Percentiles rank a stretch among this genome's conserved stretches.
These are phyloP conservation scores for Phytophthora melonis DNA, from an alignment of 352 stramenopile species.

Conservation along the genomic window DNA sequence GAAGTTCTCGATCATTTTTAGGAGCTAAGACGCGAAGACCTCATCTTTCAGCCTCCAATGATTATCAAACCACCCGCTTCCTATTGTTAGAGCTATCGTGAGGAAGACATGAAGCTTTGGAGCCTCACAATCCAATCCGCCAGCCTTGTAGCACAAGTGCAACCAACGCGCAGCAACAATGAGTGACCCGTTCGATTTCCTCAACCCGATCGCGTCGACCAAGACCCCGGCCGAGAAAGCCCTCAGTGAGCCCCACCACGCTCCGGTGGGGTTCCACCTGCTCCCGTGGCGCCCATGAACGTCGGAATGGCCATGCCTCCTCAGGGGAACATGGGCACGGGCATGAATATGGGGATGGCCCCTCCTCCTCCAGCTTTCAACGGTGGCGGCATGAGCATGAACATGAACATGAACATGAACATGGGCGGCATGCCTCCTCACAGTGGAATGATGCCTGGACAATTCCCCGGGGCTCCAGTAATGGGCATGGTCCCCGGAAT, in stretches of 20 bases:
- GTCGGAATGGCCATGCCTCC: slow-evolving; percentile 33
- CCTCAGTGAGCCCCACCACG: slow-evolving; percentile 32
- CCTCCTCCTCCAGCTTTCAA: slow-evolving; percentile 15
- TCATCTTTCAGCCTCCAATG: not conserved
- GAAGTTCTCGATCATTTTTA: not conserved
- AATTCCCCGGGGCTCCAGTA: slow-evolving; percentile 30
- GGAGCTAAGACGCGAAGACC: slow-evolving; percentile 25
- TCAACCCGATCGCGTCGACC: slow-evolving; percentile 79
- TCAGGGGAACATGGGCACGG: slow-evolving; percentile 40
- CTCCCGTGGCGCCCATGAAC: slow-evolving; percentile 37
- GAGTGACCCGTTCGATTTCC: slow-evolving; percentile 80
- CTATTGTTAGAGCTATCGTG: slow-evolving; percentile 15
- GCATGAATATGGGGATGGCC: slow-evolving; percentile 28
- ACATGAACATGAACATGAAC: slow-evolving; percentile 31
- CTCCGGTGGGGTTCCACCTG: slow-evolving; percentile 37
- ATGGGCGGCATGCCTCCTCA: slow-evolving; percentile 38
- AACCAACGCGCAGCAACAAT: slow-evolving; percentile 36
- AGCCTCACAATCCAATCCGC: slow-evolving; percentile 28
- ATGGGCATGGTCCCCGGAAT: slow-evolving; percentile 37
- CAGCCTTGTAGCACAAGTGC: slow-evolving; percentile 21
- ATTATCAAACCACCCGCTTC: not conserved
- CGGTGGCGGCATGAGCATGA: slow-evolving; percentile 17
- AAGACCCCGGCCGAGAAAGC: slow-evolving; percentile 61
- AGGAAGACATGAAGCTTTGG: not conserved
- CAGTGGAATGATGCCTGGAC: slow-evolving; percentile 32